Evolutionary conservation across 2,329 filamentous ascomycete species (phyloP).

Genomic region (Cladosporium austrohemisphaericum): DNA sequence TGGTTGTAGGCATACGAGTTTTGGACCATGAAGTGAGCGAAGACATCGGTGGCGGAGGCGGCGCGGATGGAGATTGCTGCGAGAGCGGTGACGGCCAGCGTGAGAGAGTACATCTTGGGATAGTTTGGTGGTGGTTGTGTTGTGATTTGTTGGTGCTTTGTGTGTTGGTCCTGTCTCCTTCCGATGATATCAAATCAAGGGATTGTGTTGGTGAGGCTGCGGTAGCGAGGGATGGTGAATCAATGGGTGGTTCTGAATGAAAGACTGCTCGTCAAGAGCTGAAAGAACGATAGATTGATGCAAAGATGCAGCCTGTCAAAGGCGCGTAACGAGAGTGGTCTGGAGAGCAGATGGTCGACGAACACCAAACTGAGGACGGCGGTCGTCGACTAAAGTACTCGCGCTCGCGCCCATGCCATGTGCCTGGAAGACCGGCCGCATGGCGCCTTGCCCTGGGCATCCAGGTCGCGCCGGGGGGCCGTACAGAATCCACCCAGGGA

Average conservation of each 20-base stretch:
- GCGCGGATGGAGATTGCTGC: conserved; percentile 23
- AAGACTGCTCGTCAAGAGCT: conserved; percentile 15
- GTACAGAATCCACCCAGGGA: neutral
- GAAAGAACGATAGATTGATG: conserved; percentile 7
- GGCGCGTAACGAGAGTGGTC: conserved; percentile 8
- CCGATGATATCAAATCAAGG: conserved; percentile 6
- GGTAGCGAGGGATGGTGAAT: neutral
- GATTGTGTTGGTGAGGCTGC: neutral
- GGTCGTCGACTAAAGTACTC: conserved; percentile 8
- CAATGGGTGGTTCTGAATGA: conserved; percentile 11
- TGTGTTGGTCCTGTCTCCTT: neutral
- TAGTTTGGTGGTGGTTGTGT: neutral
- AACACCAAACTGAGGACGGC: neutral
- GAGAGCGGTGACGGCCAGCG: conserved; percentile 10
- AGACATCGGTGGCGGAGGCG: conserved; percentile 29
- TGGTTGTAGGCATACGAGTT: conserved; percentile 35
- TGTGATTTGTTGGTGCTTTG: no score
- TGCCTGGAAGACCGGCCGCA: conserved; percentile 5
- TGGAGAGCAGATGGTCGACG: conserved; percentile 5
- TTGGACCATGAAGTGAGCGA: conserved; percentile 37
- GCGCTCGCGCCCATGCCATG: neutral
- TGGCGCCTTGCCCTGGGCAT: neutral
- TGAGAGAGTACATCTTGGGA: conserved; percentile 10
- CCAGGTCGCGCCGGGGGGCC: neutral
- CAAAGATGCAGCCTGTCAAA: conserved; percentile 11